phyloP scores from a whole-genome alignment of 345 rosid genomes.

The Mallotus nudiflorus region DNA sequence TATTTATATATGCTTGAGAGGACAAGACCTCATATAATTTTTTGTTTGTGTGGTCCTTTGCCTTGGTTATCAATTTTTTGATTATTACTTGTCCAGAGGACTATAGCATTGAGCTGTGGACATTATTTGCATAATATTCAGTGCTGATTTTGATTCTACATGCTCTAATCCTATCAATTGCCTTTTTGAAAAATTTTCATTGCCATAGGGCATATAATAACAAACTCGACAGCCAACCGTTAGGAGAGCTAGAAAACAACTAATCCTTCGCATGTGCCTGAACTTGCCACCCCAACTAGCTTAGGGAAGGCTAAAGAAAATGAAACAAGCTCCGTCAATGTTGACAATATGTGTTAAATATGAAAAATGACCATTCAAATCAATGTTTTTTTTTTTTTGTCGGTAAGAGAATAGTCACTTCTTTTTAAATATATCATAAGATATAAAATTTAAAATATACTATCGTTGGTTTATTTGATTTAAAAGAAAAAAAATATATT shows the following conservation, averaged over 20 bases:
- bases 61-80: neutral
- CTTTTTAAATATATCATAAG: too few relatives aligned
- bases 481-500: too few relatives aligned
- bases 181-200: neutral
- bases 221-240: slow-evolving; percentile 10
- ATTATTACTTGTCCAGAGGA: neutral
- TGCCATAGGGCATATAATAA: slow-evolving; percentile 6
- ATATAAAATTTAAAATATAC: too few relatives aligned
- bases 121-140: neutral
- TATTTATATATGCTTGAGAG: slow-evolving; percentile 1
- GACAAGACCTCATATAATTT: too few relatives aligned
- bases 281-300: neutral
- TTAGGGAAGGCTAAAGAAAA: neutral
- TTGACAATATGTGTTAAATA: slow-evolving; percentile 10
- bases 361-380: neutral
- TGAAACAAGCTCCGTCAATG: slow-evolving; percentile 14
- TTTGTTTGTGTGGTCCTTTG: slow-evolving; percentile 2
- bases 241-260: slow-evolving; percentile 4
- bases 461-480: too few relatives aligned
- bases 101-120: neutral
- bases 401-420: too few relatives aligned
- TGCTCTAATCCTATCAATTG: neutral
- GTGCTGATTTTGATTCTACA: neutral
- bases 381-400: too few relatives aligned
- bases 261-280: slow-evolving; percentile 11